Percentiles rank a stretch among this genome's conserved stretches.
phyloP scores from a whole-genome alignment of 1,284 basidiomycete genomes.

The Boletus semigastroideus region DNA sequence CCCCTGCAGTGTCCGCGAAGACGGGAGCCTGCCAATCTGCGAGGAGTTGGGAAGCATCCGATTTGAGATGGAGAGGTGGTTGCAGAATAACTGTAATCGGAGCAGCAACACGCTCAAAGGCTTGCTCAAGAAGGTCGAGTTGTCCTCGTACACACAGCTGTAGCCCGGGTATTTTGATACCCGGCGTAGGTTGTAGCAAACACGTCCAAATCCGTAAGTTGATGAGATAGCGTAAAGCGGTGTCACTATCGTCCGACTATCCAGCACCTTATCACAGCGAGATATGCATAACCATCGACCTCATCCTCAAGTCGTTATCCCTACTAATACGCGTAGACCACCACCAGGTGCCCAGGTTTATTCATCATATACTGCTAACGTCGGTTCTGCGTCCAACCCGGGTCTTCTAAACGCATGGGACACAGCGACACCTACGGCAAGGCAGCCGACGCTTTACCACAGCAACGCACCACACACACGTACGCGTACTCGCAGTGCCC shows the following conservation, averaged over 20 bases:
- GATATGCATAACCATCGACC: slow-evolving; percentile 31
- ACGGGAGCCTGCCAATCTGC: slow-evolving; percentile 67
- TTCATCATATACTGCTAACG: slow-evolving; percentile 26
- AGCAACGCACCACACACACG: slow-evolving; percentile 13
- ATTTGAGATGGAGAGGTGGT: slow-evolving; percentile 84
- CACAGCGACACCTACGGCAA: slow-evolving; percentile 25
- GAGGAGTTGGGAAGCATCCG: slow-evolving; percentile 67
- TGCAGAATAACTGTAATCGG: slow-evolving; percentile 80
- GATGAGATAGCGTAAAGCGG: slow-evolving; percentile 14
- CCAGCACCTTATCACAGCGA: background rate
- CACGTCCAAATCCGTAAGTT: slow-evolving; percentile 21
- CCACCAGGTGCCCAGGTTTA: slow-evolving; percentile 25
- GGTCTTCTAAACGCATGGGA: slow-evolving; percentile 23
- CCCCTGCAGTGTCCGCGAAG: slow-evolving; percentile 54
- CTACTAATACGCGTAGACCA: slow-evolving; percentile 36
- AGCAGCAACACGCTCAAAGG: slow-evolving; percentile 86
- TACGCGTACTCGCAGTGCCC: slow-evolving; percentile 41
- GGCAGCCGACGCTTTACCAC: slow-evolving; percentile 10
- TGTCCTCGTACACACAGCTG: slow-evolving; percentile 40
- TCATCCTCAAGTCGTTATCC: slow-evolving; percentile 43
- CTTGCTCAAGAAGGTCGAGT: slow-evolving; percentile 78
- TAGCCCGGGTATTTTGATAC: slow-evolving; percentile 9
- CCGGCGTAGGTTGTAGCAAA: slow-evolving; percentile 8
- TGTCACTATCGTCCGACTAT: background rate
- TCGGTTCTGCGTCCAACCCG: slow-evolving; percentile 13